These are phyloP conservation scores for Plasmodium vivax DNA, from an alignment of 169 alveolate genomes.

Conservation along the genomic window DNA sequence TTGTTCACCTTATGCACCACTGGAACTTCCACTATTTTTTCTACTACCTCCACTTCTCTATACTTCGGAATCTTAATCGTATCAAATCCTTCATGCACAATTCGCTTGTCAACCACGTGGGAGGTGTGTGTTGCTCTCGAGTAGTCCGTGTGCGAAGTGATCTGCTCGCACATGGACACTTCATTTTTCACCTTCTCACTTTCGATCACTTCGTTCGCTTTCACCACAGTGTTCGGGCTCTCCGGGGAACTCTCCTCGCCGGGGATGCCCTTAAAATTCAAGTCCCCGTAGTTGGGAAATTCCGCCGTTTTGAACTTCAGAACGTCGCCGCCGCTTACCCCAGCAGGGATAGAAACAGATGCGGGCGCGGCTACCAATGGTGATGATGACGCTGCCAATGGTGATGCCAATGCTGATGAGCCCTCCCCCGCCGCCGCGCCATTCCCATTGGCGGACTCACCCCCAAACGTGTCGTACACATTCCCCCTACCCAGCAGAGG, in stretches of 20 bases:
- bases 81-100: conserved; percentile 86
- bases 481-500: not conserved
- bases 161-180: conserved; percentile 29
- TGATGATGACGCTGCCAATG: not conserved
- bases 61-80: conserved; percentile 83
- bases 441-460: not conserved
- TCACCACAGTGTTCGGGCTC: not conserved
- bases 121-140: conserved; percentile 81
- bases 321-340: not conserved
- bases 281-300: not conserved
- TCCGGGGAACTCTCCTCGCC: not conserved
- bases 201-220: not conserved
- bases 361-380: not conserved
- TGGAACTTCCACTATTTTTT: conserved; percentile 84
- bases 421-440: not conserved
- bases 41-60: conserved; percentile 84
- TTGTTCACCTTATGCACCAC: conserved; percentile 84
- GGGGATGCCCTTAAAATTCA: not conserved
- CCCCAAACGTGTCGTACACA: not conserved
- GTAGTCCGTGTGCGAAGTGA: conserved; percentile 75
- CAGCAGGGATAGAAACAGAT: not conserved
- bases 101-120: conserved; percentile 76
- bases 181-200: conserved; percentile 17
- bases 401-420: not conserved
- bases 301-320: conserved; percentile 3